A percentile compares a stretch with the other conserved stretches of the same genome.
Evolutionary conservation across 192 early-diverging fungal genomes (phyloP).

Genomic region (Coemansia sp.): DNA sequence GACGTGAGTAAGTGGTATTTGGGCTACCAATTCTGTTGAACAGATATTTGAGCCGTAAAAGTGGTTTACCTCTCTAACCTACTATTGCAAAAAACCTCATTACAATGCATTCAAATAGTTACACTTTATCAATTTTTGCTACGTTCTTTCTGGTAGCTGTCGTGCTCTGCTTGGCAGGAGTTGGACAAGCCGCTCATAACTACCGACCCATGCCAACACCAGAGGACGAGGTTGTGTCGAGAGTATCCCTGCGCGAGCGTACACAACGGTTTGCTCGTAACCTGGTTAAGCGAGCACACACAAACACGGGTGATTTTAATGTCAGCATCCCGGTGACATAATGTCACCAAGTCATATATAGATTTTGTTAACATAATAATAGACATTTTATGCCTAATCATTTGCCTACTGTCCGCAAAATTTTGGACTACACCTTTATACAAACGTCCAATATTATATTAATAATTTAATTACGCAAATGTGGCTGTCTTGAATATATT

Average conservation of each 20-base stretch:
- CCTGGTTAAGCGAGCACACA: constrained; percentile 10
- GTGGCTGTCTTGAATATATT: too few relatives aligned
- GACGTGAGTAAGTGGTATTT: too few relatives aligned
- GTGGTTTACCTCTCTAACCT: too few relatives aligned
- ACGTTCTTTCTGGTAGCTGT: too few relatives aligned
- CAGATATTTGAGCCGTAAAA: too few relatives aligned
- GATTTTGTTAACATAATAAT: neutral
- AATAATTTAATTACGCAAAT: neutral
- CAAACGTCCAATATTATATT: neutral
- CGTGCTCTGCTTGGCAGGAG: neutral
- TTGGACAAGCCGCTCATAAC: constrained; percentile 5
- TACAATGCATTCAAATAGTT: neutral
- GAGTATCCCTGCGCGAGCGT: neutral
- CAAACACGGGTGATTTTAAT: constrained; percentile 29
- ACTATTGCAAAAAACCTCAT: too few relatives aligned
- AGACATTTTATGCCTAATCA: neutral
- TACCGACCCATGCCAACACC: constrained; percentile 34
- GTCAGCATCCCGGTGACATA: constrained; percentile 36
- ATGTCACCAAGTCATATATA: constrained; percentile 1
- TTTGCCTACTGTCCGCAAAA: too few relatives aligned
- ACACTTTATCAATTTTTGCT: neutral
- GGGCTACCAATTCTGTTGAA: too few relatives aligned
- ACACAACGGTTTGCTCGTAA: neutral
- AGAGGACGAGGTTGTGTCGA: neutral
- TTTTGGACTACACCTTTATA: too few relatives aligned